Evolutionary conservation across 2,329 filamentous ascomycete species (phyloP).

Genomic region (Fusarium paranaense): DNA sequence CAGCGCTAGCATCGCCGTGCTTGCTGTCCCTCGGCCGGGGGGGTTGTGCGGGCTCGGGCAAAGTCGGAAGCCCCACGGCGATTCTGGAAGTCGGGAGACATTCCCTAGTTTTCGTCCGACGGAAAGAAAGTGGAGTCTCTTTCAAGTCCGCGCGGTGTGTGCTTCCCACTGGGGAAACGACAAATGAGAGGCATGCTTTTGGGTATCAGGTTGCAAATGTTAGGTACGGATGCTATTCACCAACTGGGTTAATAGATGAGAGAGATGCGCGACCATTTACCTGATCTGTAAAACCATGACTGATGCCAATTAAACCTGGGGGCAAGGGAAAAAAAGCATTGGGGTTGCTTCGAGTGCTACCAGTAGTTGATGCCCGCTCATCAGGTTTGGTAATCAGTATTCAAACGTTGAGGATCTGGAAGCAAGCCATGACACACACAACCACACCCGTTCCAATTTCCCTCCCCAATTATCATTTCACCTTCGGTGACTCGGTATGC

Average conservation of each 20-base stretch:
- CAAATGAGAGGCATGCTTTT: constrained; percentile 23
- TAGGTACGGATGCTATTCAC: neutral
- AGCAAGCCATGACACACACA: constrained; percentile 15
- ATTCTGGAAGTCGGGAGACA: constrained; percentile 41
- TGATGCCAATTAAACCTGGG: constrained; percentile 22
- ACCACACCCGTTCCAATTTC: constrained; percentile 19
- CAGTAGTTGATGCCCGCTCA: neutral
- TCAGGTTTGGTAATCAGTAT: neutral
- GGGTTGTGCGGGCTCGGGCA: constrained; percentile 27
- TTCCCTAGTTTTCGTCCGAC: constrained; percentile 40
- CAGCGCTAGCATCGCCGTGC: constrained; percentile 31
- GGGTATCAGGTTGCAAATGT: constrained; percentile 10
- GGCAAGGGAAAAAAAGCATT: neutral
- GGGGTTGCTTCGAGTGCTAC: neutral
- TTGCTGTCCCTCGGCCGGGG: constrained; percentile 3
- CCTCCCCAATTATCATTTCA: constrained; percentile 1
- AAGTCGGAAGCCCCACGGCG: constrained; percentile 38
- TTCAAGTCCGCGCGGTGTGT: constrained; percentile 3
- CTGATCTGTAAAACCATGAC: constrained; percentile 22
- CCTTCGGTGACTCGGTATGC: constrained; percentile 28
- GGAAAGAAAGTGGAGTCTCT: constrained; percentile 24
- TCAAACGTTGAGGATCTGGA: constrained; percentile 24
- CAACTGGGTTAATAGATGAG: neutral
- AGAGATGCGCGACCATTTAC: constrained; percentile 24
- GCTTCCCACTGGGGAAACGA: neutral